A percentile compares a stretch with the other conserved stretches of the same genome.
Conservation (phyloP, 2,329 filamentous ascomycete genomes). For the Hypocreales sp. region DNA sequence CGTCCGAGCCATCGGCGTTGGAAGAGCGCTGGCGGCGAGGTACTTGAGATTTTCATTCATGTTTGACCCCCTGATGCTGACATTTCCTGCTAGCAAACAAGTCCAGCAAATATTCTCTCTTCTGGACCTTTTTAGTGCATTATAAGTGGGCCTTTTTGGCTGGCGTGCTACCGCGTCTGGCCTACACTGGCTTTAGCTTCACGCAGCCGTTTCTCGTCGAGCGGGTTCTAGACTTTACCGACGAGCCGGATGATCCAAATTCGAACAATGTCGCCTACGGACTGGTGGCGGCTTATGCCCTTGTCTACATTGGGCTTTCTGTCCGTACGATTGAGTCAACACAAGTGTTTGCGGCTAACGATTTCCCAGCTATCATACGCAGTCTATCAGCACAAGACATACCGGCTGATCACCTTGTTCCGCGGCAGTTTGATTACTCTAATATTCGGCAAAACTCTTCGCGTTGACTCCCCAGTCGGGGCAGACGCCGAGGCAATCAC, state of each 20-base stretch:
- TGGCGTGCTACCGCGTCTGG: constrained; percentile 18
- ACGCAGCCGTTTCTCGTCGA: constrained; percentile 26
- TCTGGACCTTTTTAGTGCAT: constrained; percentile 9
- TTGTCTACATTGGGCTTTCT: constrained; percentile 24
- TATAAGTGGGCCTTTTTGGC: constrained; percentile 13
- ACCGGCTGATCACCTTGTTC: constrained; percentile 17
- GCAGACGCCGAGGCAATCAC: constrained; percentile 14
- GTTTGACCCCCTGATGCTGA: background rate
- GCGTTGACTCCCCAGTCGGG: constrained; percentile 11
- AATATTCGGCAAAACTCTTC: constrained; percentile 30
- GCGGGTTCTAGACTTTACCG: constrained; percentile 14
- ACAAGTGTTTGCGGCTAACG: background rate
- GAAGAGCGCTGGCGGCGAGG: constrained; percentile 4
- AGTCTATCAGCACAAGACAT: constrained; percentile 14
- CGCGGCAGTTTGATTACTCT: constrained; percentile 22
- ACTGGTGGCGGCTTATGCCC: constrained; percentile 20
- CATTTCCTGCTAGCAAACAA: constrained; percentile 5
- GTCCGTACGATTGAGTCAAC: constrained; percentile 9
- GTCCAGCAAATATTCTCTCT: constrained; percentile 8
- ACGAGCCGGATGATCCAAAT: constrained; percentile 8
- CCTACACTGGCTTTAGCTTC: constrained; percentile 21
- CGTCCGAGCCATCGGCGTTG: constrained; percentile 4
- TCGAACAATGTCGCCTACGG: constrained; percentile 17
- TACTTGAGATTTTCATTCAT: background rate
- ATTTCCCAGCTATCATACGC: constrained; percentile 6